Conservation (phyloP, 2,329 filamentous ascomycete genomes). For the Cladorrhinum sp. region DNA sequence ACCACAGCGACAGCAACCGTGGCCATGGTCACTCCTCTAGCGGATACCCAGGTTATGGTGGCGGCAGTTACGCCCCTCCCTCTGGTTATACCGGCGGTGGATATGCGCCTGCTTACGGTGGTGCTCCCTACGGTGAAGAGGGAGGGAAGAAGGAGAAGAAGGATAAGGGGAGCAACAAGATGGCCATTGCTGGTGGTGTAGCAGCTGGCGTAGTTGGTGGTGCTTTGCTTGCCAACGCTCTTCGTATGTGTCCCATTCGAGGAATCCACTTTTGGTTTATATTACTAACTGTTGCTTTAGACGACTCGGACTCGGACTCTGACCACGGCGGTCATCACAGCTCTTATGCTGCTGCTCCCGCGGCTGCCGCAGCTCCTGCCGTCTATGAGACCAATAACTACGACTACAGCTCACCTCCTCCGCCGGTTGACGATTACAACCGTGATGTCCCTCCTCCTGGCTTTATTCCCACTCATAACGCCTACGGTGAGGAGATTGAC, state of each 20-base stretch:
- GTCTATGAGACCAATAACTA: constrained; percentile 23
- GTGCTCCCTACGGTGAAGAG: neutral
- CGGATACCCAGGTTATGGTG: constrained; percentile 6
- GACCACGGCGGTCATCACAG: constrained; percentile 7
- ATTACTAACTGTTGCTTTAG: constrained; percentile 5
- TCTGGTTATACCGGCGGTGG: constrained; percentile 6
- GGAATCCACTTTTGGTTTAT: neutral
- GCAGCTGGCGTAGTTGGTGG: constrained; percentile 57
- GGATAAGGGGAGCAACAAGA: constrained; percentile 46
- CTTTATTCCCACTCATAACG: constrained; percentile 31
- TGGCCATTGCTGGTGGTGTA: constrained; percentile 56
- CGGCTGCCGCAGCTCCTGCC: constrained; percentile 7
- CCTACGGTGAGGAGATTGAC: constrained; percentile 36
- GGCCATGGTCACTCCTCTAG: constrained; percentile 5
- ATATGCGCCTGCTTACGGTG: constrained; percentile 5
- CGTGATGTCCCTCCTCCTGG: constrained; percentile 2
- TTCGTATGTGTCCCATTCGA: constrained; percentile 43
- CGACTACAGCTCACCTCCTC: constrained; percentile 14
- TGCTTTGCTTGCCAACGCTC: constrained; percentile 53
- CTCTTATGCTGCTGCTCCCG: constrained; percentile 5
- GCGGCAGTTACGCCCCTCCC: neutral
- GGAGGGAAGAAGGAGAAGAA: constrained; percentile 31
- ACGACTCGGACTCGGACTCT: constrained; percentile 23
- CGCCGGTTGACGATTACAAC: constrained; percentile 1
- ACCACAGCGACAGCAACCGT: constrained; percentile 19